Evolutionary conservation across 441 rosid genomes (phyloP), one percentile per base, ranked within the genome.

Genomic region (Sinapis alba): DNA sequence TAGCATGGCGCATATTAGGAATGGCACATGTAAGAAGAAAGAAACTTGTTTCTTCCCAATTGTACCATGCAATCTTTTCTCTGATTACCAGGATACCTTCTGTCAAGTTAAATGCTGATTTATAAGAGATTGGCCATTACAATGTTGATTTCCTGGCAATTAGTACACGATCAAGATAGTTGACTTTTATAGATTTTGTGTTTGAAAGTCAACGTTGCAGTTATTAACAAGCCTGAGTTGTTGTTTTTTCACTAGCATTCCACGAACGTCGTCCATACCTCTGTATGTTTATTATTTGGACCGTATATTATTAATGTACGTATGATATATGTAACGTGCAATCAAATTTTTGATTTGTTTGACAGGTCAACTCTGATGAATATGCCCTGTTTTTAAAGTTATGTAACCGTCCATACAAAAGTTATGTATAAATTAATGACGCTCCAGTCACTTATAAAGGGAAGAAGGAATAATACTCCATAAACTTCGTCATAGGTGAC

Each of bases 361-460:
- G 59, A 62, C 50, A 75, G 69, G 69, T 69, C 74, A 62, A 75
- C 24, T 66, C 3, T 74, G 53, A 60, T 53, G 69, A 62, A 68
- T 50, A 15, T 67, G 43, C 15, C 23, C 27, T 74, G 61, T 58
- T 45, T 24, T 59, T 20, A 24, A 60, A 61, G 13, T 21, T 38
- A 13, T 50, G 30, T 24, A 58, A 47, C 78, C 67, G 62, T 68
- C 72, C 38, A 66, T 59, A 1, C 9, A 12, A 68, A 34, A 8
- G 4, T 16, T 34, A 28, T 50, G 23, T 21, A 32, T 24, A 60
- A 58, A 19, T 20, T 65, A 66, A 66, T 15, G 66, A 58, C 11
- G 11, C 68, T 23, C 68, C 4, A 47, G 54, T 47, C 21, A 18
- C 15, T 30, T 45, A 2, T 60, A 12, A 32, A 12, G 61, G 13